Evolutionary conservation across 495 filamentous ascomycete genomes (phyloP).

Genomic region (Hapsidospora chrysogenum): DNA sequence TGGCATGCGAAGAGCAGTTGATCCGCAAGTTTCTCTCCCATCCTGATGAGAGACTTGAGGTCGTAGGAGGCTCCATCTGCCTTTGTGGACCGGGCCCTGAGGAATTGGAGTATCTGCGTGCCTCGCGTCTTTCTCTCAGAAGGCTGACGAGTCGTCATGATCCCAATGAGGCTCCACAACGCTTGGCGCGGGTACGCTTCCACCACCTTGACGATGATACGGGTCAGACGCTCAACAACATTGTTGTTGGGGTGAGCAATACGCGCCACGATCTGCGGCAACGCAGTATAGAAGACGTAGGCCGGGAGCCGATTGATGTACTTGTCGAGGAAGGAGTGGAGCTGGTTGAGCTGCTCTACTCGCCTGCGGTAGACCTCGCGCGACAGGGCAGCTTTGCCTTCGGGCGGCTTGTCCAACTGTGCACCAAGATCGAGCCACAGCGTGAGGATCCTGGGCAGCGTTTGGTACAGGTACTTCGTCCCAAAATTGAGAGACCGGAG

Average conservation of each 20-base stretch:
- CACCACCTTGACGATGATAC: constrained; percentile 70
- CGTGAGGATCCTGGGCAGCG: constrained; percentile 74
- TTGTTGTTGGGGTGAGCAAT: constrained; percentile 70
- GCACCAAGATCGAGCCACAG: constrained; percentile 87
- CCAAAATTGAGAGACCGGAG: constrained; percentile 71
- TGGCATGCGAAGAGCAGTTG: constrained; percentile 71
- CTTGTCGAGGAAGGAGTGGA: constrained; percentile 59
- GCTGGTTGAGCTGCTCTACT: constrained; percentile 45
- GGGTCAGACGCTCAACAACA: constrained; percentile 56
- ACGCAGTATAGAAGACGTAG: constrained; percentile 78
- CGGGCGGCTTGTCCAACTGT: constrained; percentile 47
- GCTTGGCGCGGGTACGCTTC: constrained; percentile 70
- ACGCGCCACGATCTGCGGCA: constrained; percentile 81
- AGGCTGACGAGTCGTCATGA: constrained; percentile 35
- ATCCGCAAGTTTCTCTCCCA: constrained; percentile 69
- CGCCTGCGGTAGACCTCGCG: constrained; percentile 40
- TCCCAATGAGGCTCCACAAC: constrained; percentile 80
- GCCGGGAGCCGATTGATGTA: constrained; percentile 60
- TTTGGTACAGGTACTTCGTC: constrained; percentile 89
- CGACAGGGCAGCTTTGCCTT: constrained; percentile 44
- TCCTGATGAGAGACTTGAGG: constrained; percentile 52
- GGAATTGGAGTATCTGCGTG: constrained; percentile 25
- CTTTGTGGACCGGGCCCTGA: constrained; percentile 18
- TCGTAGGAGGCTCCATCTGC: constrained; percentile 21
- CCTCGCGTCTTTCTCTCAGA: constrained; percentile 40